Percentiles rank a stretch among this genome's conserved stretches.
Conservation (phyloP, 257 asterid species). For the Cinchona pubescens region DNA sequence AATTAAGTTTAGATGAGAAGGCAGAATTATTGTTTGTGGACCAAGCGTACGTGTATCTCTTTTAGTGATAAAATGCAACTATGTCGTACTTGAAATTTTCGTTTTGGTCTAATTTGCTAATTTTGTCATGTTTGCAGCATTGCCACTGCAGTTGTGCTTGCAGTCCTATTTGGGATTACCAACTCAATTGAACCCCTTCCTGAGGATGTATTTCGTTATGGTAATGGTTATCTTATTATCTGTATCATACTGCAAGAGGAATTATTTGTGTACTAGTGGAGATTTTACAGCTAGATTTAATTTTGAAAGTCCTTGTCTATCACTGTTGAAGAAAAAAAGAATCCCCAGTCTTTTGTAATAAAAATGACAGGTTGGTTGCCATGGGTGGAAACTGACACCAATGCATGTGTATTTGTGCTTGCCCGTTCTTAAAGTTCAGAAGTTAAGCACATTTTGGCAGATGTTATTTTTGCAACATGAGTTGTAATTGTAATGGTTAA, state of each 20-base stretch:
- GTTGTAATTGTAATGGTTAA: background rate
- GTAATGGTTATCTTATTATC: conserved; percentile 35
- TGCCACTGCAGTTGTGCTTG: conserved; percentile 76
- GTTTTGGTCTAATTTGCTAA: conserved; percentile 21
- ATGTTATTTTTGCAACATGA: background rate
- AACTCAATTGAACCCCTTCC: conserved; percentile 87
- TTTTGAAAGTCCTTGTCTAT: background rate
- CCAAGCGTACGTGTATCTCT: conserved; percentile 54
- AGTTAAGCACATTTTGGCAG: background rate
- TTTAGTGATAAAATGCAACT: conserved; percentile 12
- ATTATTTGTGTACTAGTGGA: background rate
- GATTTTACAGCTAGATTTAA: background rate
- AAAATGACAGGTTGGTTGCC: background rate
- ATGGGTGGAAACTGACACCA: background rate
- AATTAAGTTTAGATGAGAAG: conserved; percentile 80
- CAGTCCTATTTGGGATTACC: conserved; percentile 76
- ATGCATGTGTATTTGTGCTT: background rate
- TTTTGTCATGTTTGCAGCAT: conserved; percentile 46
- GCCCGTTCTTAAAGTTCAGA: background rate
- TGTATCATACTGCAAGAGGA: background rate
- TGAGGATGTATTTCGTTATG: conserved; percentile 82
- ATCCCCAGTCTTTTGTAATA: background rate
- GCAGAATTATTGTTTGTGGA: conserved; percentile 80
- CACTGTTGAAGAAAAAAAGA: background rate
- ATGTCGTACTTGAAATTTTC: conserved; percentile 3